These are phyloP conservation scores for Ceraceosorus guamensis DNA, from an alignment of 1,284 basidiomycete species.

Conservation along the genomic window DNA sequence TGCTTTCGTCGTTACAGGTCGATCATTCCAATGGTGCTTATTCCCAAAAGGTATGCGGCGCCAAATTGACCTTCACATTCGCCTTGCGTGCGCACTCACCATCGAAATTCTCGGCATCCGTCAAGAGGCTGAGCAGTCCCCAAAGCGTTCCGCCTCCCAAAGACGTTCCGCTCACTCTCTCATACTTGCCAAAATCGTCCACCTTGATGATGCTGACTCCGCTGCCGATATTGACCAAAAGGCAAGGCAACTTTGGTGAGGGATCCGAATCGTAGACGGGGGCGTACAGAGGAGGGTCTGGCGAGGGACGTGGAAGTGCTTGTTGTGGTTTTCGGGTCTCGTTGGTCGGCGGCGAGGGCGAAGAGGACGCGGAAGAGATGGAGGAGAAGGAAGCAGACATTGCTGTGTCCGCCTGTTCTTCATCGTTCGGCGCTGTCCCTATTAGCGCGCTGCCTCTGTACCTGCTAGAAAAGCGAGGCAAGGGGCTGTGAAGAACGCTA, in stretches of 20 bases:
- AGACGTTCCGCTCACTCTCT: slow-evolving; percentile 94
- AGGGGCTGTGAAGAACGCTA: slow-evolving; percentile 25
- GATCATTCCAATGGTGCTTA: too few relatives aligned
- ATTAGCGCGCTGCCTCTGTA: too few relatives aligned
- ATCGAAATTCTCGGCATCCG: slow-evolving; percentile 91
- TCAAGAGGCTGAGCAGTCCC: slow-evolving; percentile 88
- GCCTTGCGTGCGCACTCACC: slow-evolving; percentile 57
- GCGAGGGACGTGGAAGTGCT: slow-evolving; percentile 75
- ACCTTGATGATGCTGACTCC: slow-evolving; percentile 97
- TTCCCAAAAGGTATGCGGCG: not conserved
- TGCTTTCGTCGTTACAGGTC: too few relatives aligned
- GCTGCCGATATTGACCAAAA: slow-evolving; percentile 96
- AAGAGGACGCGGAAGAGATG: slow-evolving; percentile 1
- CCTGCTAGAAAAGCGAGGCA: slow-evolving; percentile 9
- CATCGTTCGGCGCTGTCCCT: slow-evolving; percentile 12
- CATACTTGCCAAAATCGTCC: slow-evolving; percentile 86
- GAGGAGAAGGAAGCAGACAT: slow-evolving; percentile 5
- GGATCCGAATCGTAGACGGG: slow-evolving; percentile 76
- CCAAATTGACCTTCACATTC: not conserved
- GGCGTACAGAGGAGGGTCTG: slow-evolving; percentile 80
- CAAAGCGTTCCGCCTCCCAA: slow-evolving; percentile 98
- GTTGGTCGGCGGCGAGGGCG: not conserved
- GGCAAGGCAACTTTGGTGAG: slow-evolving; percentile 72
- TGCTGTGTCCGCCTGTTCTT: slow-evolving; percentile 10
- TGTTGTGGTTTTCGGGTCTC: not conserved